phyloP scores from a whole-genome alignment of 1,284 basidiomycete species.

The Ganoderma multipileum region DNA sequence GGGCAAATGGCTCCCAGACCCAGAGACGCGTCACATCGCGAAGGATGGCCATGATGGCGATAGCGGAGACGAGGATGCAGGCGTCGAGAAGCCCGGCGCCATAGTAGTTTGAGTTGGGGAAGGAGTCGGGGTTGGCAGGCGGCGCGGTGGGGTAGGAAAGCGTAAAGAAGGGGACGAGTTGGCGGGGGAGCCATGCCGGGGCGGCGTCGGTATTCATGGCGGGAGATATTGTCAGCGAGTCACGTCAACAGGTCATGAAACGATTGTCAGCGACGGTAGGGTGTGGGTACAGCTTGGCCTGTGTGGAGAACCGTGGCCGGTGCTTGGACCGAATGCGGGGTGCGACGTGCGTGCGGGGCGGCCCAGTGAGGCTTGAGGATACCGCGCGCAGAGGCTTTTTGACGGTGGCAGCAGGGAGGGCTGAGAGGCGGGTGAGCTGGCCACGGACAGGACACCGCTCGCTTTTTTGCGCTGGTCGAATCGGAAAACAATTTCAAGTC shows the following conservation, averaged over 20 bases:
- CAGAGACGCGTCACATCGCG: constrained; percentile 78
- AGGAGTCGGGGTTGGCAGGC: constrained; percentile 70
- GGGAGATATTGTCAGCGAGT: constrained; percentile 22
- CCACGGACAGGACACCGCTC: constrained; percentile 16
- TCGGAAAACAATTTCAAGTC: constrained; percentile 18
- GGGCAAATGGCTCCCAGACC: constrained; percentile 81
- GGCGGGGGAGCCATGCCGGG: constrained; percentile 55
- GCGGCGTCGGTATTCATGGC: constrained; percentile 43
- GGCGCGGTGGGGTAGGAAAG: constrained; percentile 74
- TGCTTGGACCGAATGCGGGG: neutral
- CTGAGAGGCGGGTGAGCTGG: neutral
- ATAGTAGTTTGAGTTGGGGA: constrained; percentile 72
- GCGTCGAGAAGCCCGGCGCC: constrained; percentile 73
- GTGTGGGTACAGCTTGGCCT: neutral
- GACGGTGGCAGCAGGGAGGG: neutral
- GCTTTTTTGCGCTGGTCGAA: constrained; percentile 25
- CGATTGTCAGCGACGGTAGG: constrained; percentile 1
- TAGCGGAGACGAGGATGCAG: constrained; percentile 75
- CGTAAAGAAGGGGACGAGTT: constrained; percentile 70
- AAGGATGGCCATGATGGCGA: constrained; percentile 79
- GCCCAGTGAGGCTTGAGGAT: neutral
- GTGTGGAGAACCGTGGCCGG: constrained; percentile 4
- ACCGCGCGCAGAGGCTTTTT: neutral
- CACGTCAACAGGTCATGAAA: constrained; percentile 40
- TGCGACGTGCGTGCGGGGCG: neutral